Percentiles rank a stretch among this genome's conserved stretches.
Conservation (phyloP, 192 early-diverging fungal genomes). For the Podila clonocystis region DNA sequence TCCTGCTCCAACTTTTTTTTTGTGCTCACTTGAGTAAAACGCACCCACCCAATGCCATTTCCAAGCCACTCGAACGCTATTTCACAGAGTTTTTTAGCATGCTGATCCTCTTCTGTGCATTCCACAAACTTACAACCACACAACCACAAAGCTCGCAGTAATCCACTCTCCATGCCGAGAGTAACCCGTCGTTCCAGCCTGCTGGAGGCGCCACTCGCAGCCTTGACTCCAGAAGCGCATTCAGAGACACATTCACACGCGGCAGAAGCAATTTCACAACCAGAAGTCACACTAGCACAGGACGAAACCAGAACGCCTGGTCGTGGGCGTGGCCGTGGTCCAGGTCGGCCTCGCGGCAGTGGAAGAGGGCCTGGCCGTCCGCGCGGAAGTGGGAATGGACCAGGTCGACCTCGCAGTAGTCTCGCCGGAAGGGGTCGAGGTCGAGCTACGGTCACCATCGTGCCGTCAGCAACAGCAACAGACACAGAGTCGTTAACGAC, state of each 20-base stretch:
- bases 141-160: too few relatives aligned
- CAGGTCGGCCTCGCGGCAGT: slow-evolving; percentile 2
- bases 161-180: neutral
- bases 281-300: neutral
- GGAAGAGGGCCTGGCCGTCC: neutral
- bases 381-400: neutral
- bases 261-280: neutral
- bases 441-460: neutral
- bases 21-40: too few relatives aligned
- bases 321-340: neutral
- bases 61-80: too few relatives aligned
- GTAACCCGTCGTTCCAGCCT: neutral
- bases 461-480: neutral
- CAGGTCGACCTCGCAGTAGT: neutral
- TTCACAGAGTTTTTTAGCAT: neutral
- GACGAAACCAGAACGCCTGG: neutral
- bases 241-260: neutral
- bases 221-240: neutral
- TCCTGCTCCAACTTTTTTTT: too few relatives aligned
- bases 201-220: neutral
- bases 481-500: neutral
- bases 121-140: neutral
- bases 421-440: slow-evolving; percentile 3
- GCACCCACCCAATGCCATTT: too few relatives aligned
- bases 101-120: neutral